Percentiles rank a stretch among this genome's conserved stretches.
These are phyloP conservation scores for Melaleuca alternifolia DNA, from an alignment of 345 rosid genomes.

Conservation along the genomic window DNA sequence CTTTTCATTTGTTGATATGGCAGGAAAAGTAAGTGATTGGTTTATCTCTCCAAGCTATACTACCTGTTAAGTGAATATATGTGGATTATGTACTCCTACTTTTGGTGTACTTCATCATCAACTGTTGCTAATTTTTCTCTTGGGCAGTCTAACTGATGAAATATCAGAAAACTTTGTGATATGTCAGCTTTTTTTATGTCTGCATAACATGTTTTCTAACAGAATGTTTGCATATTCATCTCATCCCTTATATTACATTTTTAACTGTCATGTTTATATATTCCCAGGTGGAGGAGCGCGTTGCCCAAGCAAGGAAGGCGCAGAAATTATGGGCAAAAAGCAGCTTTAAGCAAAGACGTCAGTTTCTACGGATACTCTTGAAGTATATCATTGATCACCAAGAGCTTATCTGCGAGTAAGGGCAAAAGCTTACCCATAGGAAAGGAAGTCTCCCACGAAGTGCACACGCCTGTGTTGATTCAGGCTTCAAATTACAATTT, in stretches of 20 bases:
- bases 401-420: conserved; percentile 97
- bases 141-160: neutral
- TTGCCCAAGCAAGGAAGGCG: conserved; percentile 80
- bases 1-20: neutral
- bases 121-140: neutral
- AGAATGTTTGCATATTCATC: neutral
- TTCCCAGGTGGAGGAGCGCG: conserved; percentile 67
- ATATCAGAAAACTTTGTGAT: neutral
- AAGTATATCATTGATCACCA: conserved; percentile 89
- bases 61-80: neutral
- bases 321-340: conserved; percentile 89
- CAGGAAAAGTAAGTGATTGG: neutral
- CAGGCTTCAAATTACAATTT: neutral
- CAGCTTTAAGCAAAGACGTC: conserved; percentile 90
- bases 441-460: neutral
- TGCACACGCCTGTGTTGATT: neutral
- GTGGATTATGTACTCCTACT: neutral
- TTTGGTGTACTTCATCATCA: neutral
- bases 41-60: neutral
- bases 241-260: neutral
- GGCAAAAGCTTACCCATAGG: neutral
- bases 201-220: neutral
- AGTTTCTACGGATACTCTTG: conserved; percentile 82
- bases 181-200: neutral
- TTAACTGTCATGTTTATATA: neutral